phyloP scores from a whole-genome alignment of 805 yeast species.

The Kodamaea neixiangensis region DNA sequence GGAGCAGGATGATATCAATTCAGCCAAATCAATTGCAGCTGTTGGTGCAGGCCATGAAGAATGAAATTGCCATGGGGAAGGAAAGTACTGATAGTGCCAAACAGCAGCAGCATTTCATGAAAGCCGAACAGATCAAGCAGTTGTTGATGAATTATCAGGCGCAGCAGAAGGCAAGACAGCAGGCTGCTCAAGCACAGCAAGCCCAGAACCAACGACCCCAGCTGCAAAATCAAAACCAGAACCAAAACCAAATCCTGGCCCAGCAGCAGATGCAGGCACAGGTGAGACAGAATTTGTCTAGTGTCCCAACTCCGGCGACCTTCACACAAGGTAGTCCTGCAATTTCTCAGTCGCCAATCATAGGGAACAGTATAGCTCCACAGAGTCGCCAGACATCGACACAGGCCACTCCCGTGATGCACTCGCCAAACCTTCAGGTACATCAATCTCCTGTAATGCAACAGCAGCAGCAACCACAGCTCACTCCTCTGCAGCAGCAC shows the following conservation, averaged over 20 bases:
- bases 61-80: constrained; percentile 62
- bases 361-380: constrained; percentile 10
- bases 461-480: constrained; percentile 12
- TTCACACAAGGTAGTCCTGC: constrained; percentile 10
- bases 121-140: constrained; percentile 64
- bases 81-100: constrained; percentile 58
- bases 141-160: constrained; percentile 57
- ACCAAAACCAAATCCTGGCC: constrained; percentile 22
- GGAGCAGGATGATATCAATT: constrained; percentile 18
- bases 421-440: constrained; percentile 13
- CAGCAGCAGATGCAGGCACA: constrained; percentile 13
- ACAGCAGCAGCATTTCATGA: constrained; percentile 62
- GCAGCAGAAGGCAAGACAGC: constrained; percentile 35
- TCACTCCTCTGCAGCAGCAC: constrained; percentile 6
- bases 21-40: constrained; percentile 58
- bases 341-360: constrained; percentile 10
- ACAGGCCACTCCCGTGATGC: constrained; percentile 14
- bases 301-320: constrained; percentile 1
- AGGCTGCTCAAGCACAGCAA: constrained; percentile 11
- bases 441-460: constrained; percentile 14
- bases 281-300: constrained; percentile 6
- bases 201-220: constrained; percentile 18
- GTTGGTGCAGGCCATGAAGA: constrained; percentile 58
- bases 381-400: constrained; percentile 13
- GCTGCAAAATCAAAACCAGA: constrained; percentile 29